Evolutionary conservation across 768 basidiomycete species (phyloP).

Genomic region (Phylloporus scabripes): DNA sequence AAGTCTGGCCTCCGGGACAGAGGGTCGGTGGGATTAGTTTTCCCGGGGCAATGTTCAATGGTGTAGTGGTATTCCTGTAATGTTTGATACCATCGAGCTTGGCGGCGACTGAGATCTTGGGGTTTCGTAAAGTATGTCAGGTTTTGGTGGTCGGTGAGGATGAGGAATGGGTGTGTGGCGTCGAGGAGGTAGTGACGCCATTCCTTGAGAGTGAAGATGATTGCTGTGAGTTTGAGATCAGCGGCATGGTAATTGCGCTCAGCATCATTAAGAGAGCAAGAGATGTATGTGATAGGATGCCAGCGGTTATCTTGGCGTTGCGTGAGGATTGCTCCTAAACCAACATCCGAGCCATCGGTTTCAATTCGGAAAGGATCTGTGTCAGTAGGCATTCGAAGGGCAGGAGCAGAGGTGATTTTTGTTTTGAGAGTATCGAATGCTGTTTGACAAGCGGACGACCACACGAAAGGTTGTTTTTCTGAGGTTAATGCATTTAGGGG

Average conservation of each 20-base stretch:
- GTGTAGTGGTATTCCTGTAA: too few relatives aligned
- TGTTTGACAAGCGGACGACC: too few relatives aligned
- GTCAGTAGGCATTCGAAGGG: neutral
- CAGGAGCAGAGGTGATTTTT: neutral
- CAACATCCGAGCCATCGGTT: neutral
- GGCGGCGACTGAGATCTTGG: too few relatives aligned
- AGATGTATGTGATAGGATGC: neutral
- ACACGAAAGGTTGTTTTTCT: too few relatives aligned
- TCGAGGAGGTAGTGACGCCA: neutral
- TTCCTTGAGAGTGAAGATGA: neutral
- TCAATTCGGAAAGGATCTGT: neutral
- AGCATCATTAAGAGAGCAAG: neutral
- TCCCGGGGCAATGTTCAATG: too few relatives aligned
- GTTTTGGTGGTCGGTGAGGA: too few relatives aligned
- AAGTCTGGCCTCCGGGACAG: too few relatives aligned
- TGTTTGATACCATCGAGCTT: too few relatives aligned
- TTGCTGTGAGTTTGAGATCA: too few relatives aligned
- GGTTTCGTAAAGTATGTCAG: too few relatives aligned
- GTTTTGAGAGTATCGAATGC: neutral
- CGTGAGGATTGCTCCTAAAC: neutral
- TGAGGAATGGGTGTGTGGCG: too few relatives aligned
- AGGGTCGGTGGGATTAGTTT: too few relatives aligned
- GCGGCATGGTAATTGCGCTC: neutral
- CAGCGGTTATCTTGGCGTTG: neutral
- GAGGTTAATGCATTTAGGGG: neutral